These are phyloP conservation scores for Neurospora sp. DNA, from an alignment of 495 filamentous ascomycete genomes.

Conservation along the genomic window DNA sequence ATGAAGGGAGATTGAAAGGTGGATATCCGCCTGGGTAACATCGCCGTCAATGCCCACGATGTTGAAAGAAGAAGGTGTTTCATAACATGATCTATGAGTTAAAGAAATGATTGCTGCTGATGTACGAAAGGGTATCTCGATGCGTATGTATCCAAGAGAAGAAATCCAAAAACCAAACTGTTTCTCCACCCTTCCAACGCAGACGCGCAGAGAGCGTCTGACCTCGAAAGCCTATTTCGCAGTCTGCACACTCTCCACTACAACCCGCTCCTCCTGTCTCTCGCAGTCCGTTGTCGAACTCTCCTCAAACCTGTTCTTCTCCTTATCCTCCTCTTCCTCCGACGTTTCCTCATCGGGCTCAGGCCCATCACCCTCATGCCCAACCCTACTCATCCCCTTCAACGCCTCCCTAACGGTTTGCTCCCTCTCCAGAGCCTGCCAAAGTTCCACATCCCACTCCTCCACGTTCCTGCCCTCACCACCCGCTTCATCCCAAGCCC, in stretches of 20 bases:
- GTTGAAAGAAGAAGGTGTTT: background rate
- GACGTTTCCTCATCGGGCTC: background rate
- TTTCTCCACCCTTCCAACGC: background rate
- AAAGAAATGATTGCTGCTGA: background rate
- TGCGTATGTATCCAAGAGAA: background rate
- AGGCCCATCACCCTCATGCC: constrained; percentile 1
- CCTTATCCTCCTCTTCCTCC: background rate
- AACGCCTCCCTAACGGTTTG: constrained; percentile 21
- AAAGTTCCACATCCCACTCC: constrained; percentile 36
- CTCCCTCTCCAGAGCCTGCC: constrained; percentile 37
- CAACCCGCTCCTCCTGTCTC: background rate
- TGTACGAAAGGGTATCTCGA: background rate
- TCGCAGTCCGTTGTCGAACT: background rate
- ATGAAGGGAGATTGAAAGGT: background rate
- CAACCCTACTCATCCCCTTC: constrained; percentile 18
- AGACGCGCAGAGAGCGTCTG: background rate
- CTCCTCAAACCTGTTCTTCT: background rate
- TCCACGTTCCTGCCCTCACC: constrained; percentile 22
- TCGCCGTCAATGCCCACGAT: background rate
- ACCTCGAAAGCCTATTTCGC: background rate
- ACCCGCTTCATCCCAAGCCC: constrained; percentile 11
- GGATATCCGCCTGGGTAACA: background rate
- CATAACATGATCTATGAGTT: background rate
- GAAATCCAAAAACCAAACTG: background rate
- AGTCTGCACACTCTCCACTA: background rate